Base-by-base conservation (phyloP, 257 asterid genomes). In the Sherardia arvensis region DNA sequence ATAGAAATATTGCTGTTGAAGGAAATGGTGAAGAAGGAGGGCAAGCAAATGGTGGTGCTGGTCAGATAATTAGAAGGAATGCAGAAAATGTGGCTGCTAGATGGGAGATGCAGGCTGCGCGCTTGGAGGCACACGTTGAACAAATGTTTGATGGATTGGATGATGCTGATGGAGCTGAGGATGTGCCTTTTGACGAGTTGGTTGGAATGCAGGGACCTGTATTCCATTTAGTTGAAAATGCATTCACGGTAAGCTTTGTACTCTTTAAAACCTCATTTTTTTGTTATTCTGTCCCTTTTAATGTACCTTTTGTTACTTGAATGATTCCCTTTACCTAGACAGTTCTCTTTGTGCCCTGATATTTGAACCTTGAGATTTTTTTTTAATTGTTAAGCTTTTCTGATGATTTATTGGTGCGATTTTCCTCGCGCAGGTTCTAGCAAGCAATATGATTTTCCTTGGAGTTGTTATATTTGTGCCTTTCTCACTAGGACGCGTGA, bases 191-290 rank as follows among this genome's bases (percentile, higher is more conserved):
- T 59, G 99, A 90, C 69, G 99, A 93, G 76, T 86, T 93, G 75
- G 99, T 93, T 67, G 99, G 99, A 77, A 93, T 93, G 99, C 97
- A 90, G 84, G 99, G 99, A 47, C 99, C 99, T 55, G 94, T 93
- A 33, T 93, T 93, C 71, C 99, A 93, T 82, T 81, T 93, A 71
- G 95, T 90, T 71, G 99, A 93, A 77, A 93, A 90, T 73, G 97
- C 97, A 49, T 91, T 91, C 78, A 91, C 98, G 2, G 98, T 91
- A 71, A 74, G 98, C 77, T 59, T 48, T 61, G 32, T 64, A n/a
- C 43, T 68, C 11, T 56, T 30, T 26, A 18, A 59, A 21, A 10
- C 22, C 30, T 20, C 48, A 2, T 27, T 22, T 36, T 56, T 11
- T 25, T 11, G 53, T 7, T 1, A 3, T 21, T 8, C 11, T 29